These are phyloP conservation scores for Cicer pinnatifidum DNA, from an alignment of 306 rosid genomes.

Conservation along the genomic window DNA sequence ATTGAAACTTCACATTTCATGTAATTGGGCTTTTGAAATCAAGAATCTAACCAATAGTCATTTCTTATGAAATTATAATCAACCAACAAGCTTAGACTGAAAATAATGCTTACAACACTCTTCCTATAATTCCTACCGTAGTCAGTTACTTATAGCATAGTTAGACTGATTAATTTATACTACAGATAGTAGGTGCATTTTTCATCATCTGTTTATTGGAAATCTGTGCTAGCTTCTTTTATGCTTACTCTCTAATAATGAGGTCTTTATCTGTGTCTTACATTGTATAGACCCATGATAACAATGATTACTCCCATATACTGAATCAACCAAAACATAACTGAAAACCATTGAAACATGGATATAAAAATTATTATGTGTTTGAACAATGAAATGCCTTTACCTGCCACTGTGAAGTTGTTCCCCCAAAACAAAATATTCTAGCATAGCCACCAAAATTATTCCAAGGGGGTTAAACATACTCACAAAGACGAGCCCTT, in stretches of 20 bases:
- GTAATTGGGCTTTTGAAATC: too few relatives aligned
- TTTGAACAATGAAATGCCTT: background rate
- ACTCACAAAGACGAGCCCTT: constrained; percentile 54
- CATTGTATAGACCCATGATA: constrained; percentile 49
- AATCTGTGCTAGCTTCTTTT: constrained; percentile 3
- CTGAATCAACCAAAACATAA: constrained; percentile 39
- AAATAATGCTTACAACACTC: background rate
- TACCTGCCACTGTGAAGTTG: constrained; percentile 54
- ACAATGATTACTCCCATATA: constrained; percentile 54
- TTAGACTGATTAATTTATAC: background rate
- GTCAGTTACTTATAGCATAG: background rate
- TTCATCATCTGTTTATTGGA: background rate
- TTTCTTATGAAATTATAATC: background rate
- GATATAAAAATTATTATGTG: background rate
- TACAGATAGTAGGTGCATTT: background rate
- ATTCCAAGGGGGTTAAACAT: constrained; percentile 52
- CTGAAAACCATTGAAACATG: constrained; percentile 15
- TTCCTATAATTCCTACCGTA: background rate
- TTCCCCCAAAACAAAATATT: constrained; percentile 52
- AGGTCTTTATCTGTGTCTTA: constrained; percentile 28
- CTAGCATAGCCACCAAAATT: constrained; percentile 45
- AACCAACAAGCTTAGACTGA: background rate
- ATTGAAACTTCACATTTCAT: too few relatives aligned
- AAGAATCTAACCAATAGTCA: too few relatives aligned
- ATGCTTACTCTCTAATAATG: constrained; percentile 28